A percentile compares a stretch with the other conserved stretches of the same genome.
Conservation (phyloP, 108 stramenopile genomes). For the Asterionellopsis glacialis region DNA sequence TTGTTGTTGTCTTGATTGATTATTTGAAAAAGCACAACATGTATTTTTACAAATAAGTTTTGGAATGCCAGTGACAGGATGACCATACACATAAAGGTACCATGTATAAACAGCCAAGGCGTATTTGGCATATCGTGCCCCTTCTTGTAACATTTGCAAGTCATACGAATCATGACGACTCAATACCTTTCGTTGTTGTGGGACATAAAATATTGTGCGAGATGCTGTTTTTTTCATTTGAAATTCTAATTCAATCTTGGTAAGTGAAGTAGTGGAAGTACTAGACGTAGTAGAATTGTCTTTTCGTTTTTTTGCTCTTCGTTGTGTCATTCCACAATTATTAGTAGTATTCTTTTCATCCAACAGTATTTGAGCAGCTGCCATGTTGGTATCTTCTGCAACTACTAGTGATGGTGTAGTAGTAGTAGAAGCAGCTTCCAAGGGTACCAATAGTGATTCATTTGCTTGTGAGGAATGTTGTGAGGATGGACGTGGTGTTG, state of each 20-base stretch:
- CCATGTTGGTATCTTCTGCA: background rate
- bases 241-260: background rate
- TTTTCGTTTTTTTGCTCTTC: no score
- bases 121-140: constrained; percentile 77
- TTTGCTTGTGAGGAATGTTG: no score
- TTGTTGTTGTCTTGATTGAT: no score
- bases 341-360: no score
- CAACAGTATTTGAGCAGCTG: no score
- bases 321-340: no score
- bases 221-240: constrained; percentile 1
- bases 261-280: background rate
- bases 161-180: constrained; percentile 54
- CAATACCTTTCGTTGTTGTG: constrained; percentile 40
- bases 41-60: constrained; percentile 34
- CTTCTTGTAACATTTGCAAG: constrained; percentile 60
- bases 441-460: no score
- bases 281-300: constrained; percentile 4
- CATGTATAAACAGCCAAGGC: constrained; percentile 88
- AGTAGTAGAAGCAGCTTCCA: background rate
- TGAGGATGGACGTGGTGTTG: no score
- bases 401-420: background rate
- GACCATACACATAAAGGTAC: constrained; percentile 80
- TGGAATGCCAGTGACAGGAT: constrained; percentile 70
- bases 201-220: constrained; percentile 6
- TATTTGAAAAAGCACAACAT: background rate